Evolutionary conservation across 176 grass and related monocot genomes (phyloP), one percentile per base, ranked within the genome.

Genomic region (Triticum timopheevii): DNA sequence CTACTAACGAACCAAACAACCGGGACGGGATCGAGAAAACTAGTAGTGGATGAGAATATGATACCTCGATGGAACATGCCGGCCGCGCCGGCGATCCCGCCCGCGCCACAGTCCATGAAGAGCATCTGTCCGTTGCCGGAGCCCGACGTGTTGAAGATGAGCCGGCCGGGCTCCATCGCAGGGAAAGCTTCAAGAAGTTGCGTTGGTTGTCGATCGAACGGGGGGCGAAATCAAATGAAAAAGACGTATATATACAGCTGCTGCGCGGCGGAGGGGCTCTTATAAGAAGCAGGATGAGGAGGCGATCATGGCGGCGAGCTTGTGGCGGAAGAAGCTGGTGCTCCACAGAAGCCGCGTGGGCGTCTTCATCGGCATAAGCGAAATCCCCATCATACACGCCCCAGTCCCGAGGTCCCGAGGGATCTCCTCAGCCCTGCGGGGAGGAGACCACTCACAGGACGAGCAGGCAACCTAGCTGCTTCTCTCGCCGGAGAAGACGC

Each of bases 281-380:
- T 95, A 95, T 87, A 93, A 93, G 91, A 93, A 95, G 91, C 86
- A 90, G 82, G 78, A 97, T 61, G 90, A 91, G 69, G 86, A 91
- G 20, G 93, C 93, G 85, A 95, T 88, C 82, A 86, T 85, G 73
- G 74, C 42, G 84, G 81, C 83, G 89, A 90, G 87, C 96, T 98
- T 98, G 66, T 98, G 96, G 93, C 96, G 96, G 85, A 98, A 98
- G 96, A 98, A 98, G 85, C 93, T 96, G 92, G 93, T 92, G 76
- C 93, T 96, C 96, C 96, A 98, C 88, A 98, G 87, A 74, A 98
- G 93, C 50, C 96, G 85, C 45, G 96, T 94, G 63, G 93, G 92
- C 78, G 79, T 92, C 82, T 91, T 95, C 96, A 98, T 98, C 84
- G 92, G 93, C 69, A 61, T 91, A 24, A 96, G 79, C 73, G 92